phyloP scores from a whole-genome alignment of 768 basidiomycete genomes.

The Coprinopsis marcescibilis region DNA sequence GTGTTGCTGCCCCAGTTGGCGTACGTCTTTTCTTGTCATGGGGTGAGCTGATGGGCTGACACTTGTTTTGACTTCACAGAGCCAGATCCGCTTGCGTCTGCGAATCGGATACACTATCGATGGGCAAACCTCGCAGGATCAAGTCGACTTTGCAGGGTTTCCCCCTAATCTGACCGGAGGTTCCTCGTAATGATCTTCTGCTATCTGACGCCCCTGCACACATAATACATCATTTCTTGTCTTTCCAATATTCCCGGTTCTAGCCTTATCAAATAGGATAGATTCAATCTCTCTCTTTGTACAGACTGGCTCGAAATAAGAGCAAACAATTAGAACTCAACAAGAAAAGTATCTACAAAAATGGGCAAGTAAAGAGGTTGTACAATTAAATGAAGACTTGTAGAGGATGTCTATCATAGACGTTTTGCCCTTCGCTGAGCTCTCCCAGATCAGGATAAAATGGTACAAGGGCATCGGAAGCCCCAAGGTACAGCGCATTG shows the following conservation, averaged over 20 bases:
- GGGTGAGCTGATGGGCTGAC: too few species aligned
- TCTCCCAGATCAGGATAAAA: constrained; percentile 92
- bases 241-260: too few species aligned
- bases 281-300: neutral
- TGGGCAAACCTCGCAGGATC: constrained; percentile 77
- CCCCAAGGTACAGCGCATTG: constrained; percentile 90
- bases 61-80: too few species aligned
- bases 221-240: neutral
- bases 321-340: neutral
- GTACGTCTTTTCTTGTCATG: too few species aligned
- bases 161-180: constrained; percentile 65
- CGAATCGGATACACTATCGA: constrained; percentile 73
- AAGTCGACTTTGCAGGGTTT: constrained; percentile 91
- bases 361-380: neutral
- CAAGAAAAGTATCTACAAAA: neutral
- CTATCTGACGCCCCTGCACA: neutral
- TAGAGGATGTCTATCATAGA: constrained; percentile 79
- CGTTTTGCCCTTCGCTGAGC: constrained; percentile 85
- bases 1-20: constrained; percentile 81
- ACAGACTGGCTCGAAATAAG: neutral
- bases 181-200: constrained; percentile 22
- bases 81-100: constrained; percentile 76
- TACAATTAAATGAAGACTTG: constrained; percentile 69
- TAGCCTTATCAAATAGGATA: too few species aligned
- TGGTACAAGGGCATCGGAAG: constrained; percentile 86